Conservation (phyloP, 306 rosid species). For the Glycine latifolia region DNA sequence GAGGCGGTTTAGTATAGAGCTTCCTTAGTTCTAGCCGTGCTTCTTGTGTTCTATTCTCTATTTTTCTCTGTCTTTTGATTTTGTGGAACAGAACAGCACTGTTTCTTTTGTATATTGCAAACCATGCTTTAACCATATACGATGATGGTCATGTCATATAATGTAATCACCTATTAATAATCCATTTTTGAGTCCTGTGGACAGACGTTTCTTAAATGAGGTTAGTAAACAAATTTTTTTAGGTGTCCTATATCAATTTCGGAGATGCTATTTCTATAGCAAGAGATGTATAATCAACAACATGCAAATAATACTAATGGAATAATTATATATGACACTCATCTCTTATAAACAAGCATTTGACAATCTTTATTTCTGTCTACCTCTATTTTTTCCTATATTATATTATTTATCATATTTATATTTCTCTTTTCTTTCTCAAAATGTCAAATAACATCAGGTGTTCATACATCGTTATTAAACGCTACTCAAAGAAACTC, state of each 20-base stretch:
- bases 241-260: neutral
- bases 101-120: slow-evolving; percentile 10
- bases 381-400: too few species aligned
- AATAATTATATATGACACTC: neutral
- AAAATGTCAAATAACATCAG: neutral
- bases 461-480: neutral
- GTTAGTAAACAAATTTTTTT: neutral
- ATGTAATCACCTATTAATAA: too few species aligned
- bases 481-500: neutral
- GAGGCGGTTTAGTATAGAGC: slow-evolving; percentile 14
- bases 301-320: neutral
- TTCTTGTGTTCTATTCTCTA: slow-evolving; percentile 11
- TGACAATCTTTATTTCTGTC: neutral
- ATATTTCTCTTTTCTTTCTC: too few species aligned
- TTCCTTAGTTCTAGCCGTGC: neutral
- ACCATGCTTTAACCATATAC: neutral
- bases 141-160: slow-evolving; percentile 1
- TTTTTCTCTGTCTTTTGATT: neutral
- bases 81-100: slow-evolving; percentile 3
- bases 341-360: neutral
- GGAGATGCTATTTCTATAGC: too few species aligned
- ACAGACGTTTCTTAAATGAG: too few species aligned
- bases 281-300: neutral
- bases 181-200: too few species aligned
- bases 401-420: neutral